Evolutionary conservation across 305 asterid species (phyloP).

Genomic region (Coffea humblotiana): DNA sequence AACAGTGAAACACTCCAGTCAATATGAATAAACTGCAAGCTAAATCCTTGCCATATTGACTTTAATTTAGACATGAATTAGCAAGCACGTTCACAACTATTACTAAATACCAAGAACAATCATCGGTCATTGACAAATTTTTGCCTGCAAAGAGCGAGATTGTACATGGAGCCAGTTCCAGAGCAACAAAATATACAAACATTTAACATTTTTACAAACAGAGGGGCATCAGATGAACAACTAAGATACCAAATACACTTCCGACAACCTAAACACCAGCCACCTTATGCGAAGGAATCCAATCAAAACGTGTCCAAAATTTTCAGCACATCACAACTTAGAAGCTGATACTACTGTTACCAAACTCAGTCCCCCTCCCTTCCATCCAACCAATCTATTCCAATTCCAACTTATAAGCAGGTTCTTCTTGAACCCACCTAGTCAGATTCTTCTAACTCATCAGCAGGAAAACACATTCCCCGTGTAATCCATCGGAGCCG

Average conservation of each 20-base stretch:
- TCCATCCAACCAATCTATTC: no score
- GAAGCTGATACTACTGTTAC: no score
- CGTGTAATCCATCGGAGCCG: not conserved
- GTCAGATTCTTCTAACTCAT: no score
- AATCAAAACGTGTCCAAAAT: not conserved
- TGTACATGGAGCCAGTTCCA: not conserved
- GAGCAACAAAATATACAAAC: conserved; percentile 5
- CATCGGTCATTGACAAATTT: not conserved
- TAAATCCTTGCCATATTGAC: not conserved
- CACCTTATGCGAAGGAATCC: not conserved
- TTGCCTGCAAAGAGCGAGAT: not conserved
- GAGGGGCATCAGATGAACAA: not conserved
- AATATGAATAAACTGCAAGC: not conserved
- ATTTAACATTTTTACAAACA: not conserved
- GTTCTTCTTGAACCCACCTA: no score
- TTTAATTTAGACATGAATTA: no score
- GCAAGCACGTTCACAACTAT: not conserved
- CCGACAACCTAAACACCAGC: not conserved
- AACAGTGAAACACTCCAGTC: not conserved
- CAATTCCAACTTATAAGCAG: no score
- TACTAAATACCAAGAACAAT: not conserved
- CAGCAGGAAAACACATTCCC: not conserved
- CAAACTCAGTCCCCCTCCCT: no score
- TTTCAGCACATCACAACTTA: not conserved
- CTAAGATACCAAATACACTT: not conserved